Evolutionary conservation across 495 filamentous ascomycete genomes (phyloP), one percentile per base, ranked within the genome.

Genomic region (Glarea lozoyensis): DNA sequence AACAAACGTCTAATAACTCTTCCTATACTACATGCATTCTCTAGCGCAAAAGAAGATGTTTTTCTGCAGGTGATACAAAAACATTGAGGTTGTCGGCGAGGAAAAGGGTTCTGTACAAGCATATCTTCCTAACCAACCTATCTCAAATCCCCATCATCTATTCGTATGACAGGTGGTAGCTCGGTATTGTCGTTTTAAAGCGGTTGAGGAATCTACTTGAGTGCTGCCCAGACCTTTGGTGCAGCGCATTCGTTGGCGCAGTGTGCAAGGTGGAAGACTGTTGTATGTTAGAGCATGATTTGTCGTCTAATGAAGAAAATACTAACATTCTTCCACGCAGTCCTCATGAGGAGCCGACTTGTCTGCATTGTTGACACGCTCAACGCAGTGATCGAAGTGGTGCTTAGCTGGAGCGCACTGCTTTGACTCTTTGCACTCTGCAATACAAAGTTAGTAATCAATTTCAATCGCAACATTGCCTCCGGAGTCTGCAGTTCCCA

Each of bases 261-360:
- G 73, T 97, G 92, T 52, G 82, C 76, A 55, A 97, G 82, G 68
- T 98, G 92, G 81, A 98, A 98, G 78, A 95, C 92, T 98, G 44
- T 12, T 11, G 11, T 1, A 15, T 9, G 19, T 3, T n/a, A n/a
- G n/a, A n/a, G n/a, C n/a, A 21, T 57, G 33, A 54, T 45, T 22
- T 33, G 24, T 37, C 42, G 10, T 24, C 18, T 25, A 33, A 29
- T 11, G 23, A 31, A 13, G n/a, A 22, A 31, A 31, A 17, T 17
- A 78, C 89, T 70, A 81, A 96, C 92, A 98, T 75, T 98, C 92
- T 73, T 98, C 92, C 50, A 98, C 86, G 56, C 92, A 98, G 71
- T 98, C 90, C 75, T 98, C 92, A 57, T 82, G 75, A 11, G 52
- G 52, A 31, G 48, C 35, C 64, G 73, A 71, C 59, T 73, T 69